Evolutionary conservation across 345 rosid genomes (phyloP).

Genomic region (Cardamine occulta): DNA sequence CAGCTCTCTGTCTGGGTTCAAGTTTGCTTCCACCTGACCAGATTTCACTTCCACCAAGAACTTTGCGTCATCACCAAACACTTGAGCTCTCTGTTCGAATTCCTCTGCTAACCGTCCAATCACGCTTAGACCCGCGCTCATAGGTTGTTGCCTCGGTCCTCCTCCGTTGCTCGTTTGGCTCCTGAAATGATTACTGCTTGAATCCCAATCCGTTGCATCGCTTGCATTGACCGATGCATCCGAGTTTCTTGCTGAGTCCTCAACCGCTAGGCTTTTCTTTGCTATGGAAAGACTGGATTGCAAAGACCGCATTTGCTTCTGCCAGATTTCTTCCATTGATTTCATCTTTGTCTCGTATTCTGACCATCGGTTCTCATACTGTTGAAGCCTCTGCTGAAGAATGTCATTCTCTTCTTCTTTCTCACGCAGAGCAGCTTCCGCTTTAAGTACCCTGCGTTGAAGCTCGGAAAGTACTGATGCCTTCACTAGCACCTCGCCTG

Average conservation of each 20-base stretch:
- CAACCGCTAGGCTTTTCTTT: constrained; percentile 89
- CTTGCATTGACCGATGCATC: constrained; percentile 89
- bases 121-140: constrained; percentile 84
- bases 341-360: constrained; percentile 96
- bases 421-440: constrained; percentile 85
- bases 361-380: constrained; percentile 95
- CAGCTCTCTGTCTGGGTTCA: constrained; percentile 89
- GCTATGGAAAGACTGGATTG: constrained; percentile 98
- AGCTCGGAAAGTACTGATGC: constrained; percentile 87
- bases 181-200: constrained; percentile 57
- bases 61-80: constrained; percentile 93
- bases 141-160: constrained; percentile 62
- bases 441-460: constrained; percentile 88
- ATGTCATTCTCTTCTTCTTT: constrained; percentile 98
- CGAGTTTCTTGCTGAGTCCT: constrained; percentile 82
- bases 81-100: constrained; percentile 94
- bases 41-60: constrained; percentile 97
- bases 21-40: constrained; percentile 91
- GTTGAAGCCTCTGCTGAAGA: constrained; percentile 91
- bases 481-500: constrained; percentile 85
- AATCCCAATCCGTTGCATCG: constrained; percentile 82
- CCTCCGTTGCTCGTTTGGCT: constrained; percentile 71
- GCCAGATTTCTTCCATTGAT: constrained; percentile 99
- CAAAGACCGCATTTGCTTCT: constrained; percentile 95
- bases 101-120: constrained; percentile 92